These are phyloP conservation scores for Epichloe sylvatica DNA, from an alignment of 2,329 filamentous ascomycete species.

Conservation along the genomic window DNA sequence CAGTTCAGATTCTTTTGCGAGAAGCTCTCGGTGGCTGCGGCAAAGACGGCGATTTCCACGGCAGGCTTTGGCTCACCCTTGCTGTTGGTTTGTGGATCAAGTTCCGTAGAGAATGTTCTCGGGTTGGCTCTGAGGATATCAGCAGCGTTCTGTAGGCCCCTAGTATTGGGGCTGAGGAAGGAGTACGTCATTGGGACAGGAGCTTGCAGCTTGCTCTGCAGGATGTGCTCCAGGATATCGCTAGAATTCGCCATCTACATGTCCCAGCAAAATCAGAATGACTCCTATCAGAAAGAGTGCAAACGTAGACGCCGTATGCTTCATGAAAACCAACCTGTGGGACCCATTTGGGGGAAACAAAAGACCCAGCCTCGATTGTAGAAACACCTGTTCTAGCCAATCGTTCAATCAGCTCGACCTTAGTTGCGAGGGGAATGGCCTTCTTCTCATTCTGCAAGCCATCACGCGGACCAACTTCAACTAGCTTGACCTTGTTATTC, in stretches of 20 bases:
- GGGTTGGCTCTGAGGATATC: conserved; percentile 38
- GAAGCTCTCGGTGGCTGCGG: conserved; percentile 69
- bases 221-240: conserved; percentile 56
- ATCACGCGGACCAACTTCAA: conserved; percentile 75
- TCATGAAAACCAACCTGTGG: conserved; percentile 47
- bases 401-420: conserved; percentile 60
- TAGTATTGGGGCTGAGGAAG: conserved; percentile 66
- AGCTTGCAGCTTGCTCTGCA: conserved; percentile 42
- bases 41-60: conserved; percentile 67
- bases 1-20: conserved; percentile 73
- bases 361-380: conserved; percentile 64
- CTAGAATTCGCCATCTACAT: conserved; percentile 63
- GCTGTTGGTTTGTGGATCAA: conserved; percentile 26
- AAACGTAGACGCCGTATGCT: background rate
- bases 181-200: conserved; percentile 53
- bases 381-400: conserved; percentile 54
- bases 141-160: conserved; percentile 53
- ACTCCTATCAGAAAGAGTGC: background rate
- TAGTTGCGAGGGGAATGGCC: conserved; percentile 57
- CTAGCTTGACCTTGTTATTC: conserved; percentile 44
- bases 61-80: conserved; percentile 30
- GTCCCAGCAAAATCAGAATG: background rate
- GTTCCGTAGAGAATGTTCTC: conserved; percentile 35
- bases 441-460: conserved; percentile 77
- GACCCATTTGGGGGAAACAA: conserved; percentile 70